A percentile compares a stretch with the other conserved stretches of the same genome.
These are phyloP conservation scores for Dinochytrium kinnereticum DNA, from an alignment of 371 early-diverging fungal genomes.

Conservation along the genomic window DNA sequence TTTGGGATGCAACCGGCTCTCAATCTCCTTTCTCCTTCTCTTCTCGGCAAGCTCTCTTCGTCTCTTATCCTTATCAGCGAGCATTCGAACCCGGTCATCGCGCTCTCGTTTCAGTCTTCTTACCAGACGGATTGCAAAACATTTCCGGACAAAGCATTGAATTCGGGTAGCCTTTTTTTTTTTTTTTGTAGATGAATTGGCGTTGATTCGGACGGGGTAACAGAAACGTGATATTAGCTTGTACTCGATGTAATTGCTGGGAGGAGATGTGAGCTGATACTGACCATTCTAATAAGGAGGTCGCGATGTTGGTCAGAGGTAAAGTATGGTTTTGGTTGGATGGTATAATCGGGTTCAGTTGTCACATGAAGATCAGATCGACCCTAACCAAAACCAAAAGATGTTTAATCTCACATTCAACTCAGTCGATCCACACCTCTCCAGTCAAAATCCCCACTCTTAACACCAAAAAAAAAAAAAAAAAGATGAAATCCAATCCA, in stretches of 20 bases:
- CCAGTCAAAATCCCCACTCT: too few species aligned
- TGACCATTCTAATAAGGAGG: constrained; percentile 33
- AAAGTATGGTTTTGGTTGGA: constrained; percentile 43
- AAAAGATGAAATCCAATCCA: not conserved
- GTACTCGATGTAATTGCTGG: too few species aligned
- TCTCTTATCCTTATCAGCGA: constrained; percentile 52
- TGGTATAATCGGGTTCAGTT: constrained; percentile 34
- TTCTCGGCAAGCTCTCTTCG: constrained; percentile 50
- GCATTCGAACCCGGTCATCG: constrained; percentile 33
- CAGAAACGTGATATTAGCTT: too few species aligned
- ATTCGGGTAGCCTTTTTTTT: constrained; percentile 42
- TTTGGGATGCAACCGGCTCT: constrained; percentile 54
- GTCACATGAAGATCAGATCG: constrained; percentile 46
- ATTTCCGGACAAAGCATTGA: constrained; percentile 57
- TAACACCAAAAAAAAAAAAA: not conserved
- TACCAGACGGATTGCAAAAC: constrained; percentile 42
- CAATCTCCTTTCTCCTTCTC: constrained; percentile 49
- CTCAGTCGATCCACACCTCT: too few species aligned
- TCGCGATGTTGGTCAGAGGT: constrained; percentile 46
- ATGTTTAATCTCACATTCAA: too few species aligned
- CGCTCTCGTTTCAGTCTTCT: constrained; percentile 36
- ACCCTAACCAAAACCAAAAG: too few species aligned
- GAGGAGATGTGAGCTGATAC: not conserved
- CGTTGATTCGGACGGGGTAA: not conserved
- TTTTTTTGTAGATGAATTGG: too few species aligned